These are phyloP conservation scores for Tricholoma furcatifolium DNA, from an alignment of 768 basidiomycete species.

Conservation along the genomic window DNA sequence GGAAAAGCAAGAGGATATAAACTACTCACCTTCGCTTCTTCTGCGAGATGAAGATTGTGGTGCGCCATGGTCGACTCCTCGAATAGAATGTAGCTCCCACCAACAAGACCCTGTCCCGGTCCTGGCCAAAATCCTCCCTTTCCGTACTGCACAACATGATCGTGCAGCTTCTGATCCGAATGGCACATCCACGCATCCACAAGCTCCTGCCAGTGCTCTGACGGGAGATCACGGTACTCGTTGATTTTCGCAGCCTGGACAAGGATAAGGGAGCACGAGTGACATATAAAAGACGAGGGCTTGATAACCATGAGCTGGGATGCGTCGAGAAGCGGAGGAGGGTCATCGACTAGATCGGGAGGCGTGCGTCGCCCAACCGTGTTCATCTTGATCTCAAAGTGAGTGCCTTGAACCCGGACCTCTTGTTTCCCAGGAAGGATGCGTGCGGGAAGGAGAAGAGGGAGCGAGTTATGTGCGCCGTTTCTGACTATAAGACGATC, in stretches of 20 bases:
- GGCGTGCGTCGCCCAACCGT: conserved; percentile 27
- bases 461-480: conserved; percentile 55
- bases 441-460: conserved; percentile 54
- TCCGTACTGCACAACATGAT: conserved; percentile 58
- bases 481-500: conserved; percentile 65
- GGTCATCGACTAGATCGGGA: conserved; percentile 24
- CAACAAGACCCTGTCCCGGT: conserved; percentile 73
- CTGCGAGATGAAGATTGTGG: conserved; percentile 48
- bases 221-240: conserved; percentile 83
- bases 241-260: conserved; percentile 51
- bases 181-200: conserved; percentile 99
- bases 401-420: conserved; percentile 51
- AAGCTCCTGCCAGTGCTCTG: conserved; percentile 96
- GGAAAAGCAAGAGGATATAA: conserved; percentile 1
- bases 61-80: conserved; percentile 55
- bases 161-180: conserved; percentile 79
- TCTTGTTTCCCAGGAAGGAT: conserved; percentile 61
- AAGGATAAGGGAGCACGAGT: conserved; percentile 77
- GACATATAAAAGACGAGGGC: conserved; percentile 72
- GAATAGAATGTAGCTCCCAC: conserved; percentile 86
- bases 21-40: conserved; percentile 55
- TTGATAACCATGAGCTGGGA: conserved; percentile 51
- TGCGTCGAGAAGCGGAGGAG: conserved; percentile 64
- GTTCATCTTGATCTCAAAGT: conserved; percentile 73
- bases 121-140: conserved; percentile 79